A percentile compares a stretch with the other conserved stretches of the same genome.
Conservation (phyloP, 2,329 filamentous ascomycete genomes). For the Spiromastix sp. region DNA sequence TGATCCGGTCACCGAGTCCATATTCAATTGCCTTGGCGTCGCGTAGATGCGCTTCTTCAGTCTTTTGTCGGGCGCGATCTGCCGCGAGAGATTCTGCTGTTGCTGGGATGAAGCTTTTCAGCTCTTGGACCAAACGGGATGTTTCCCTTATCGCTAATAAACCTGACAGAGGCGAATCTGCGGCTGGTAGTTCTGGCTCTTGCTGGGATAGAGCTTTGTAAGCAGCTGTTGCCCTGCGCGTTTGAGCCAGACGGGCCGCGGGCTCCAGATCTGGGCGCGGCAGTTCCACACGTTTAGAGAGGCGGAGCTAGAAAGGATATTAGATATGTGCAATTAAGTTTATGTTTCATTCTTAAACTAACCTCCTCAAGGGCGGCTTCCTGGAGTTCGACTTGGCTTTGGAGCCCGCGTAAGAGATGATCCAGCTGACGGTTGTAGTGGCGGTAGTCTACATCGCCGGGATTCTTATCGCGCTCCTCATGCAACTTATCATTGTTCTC, state of each 20-base stretch:
- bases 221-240: constrained; percentile 49
- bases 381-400: constrained; percentile 40
- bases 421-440: constrained; percentile 41
- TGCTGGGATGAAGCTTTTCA: constrained; percentile 46
- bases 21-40: constrained; percentile 38
- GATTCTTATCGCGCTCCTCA: constrained; percentile 20
- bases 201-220: constrained; percentile 54
- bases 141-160: constrained; percentile 61
- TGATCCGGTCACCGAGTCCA: constrained; percentile 48
- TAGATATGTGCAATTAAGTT: background rate
- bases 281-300: constrained; percentile 13
- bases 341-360: constrained; percentile 6
- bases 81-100: constrained; percentile 30
- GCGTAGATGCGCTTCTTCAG: constrained; percentile 36
- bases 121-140: constrained; percentile 53
- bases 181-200: constrained; percentile 55
- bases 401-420: constrained; percentile 57
- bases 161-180: constrained; percentile 59
- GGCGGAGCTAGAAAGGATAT: background rate
- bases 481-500: constrained; percentile 25
- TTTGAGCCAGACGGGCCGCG: constrained; percentile 32
- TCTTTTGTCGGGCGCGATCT: constrained; percentile 30
- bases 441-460: constrained; percentile 20
- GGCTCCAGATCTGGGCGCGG: constrained; percentile 20
- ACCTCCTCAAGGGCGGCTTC: constrained; percentile 39